Conservation (phyloP, 2,329 filamentous ascomycete species). For the Aspergillus sp. region DNA sequence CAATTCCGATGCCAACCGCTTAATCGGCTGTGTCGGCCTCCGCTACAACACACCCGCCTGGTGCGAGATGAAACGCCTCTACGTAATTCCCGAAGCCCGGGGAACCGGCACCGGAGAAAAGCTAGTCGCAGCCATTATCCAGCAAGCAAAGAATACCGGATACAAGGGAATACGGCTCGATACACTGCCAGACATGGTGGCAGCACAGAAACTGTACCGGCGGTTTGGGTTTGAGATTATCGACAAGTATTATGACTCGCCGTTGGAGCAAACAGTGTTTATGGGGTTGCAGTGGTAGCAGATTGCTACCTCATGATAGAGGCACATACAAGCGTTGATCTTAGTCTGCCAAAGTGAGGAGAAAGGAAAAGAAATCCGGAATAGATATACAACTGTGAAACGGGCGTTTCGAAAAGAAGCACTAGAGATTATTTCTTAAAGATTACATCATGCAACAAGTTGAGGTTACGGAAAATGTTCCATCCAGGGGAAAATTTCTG, state of each 20-base stretch:
- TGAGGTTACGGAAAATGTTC: constrained; percentile 6
- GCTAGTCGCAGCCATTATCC: constrained; percentile 42
- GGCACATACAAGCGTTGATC: no score
- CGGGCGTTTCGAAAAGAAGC: not conserved
- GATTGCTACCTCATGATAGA: no score
- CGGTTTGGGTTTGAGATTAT: constrained; percentile 47
- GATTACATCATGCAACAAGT: constrained; percentile 1
- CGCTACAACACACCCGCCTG: constrained; percentile 25
- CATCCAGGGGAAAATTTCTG: constrained; percentile 1
- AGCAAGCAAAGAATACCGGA: constrained; percentile 40
- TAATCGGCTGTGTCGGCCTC: constrained; percentile 47
- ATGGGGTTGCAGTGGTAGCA: constrained; percentile 25
- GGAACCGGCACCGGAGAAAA: constrained; percentile 45
- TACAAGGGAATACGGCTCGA: constrained; percentile 51
- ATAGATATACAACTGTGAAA: no score
- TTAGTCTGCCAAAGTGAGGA: no score
- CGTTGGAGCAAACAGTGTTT: constrained; percentile 48
- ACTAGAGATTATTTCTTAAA: not conserved
- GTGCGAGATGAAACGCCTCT: constrained; percentile 56
- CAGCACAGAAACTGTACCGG: constrained; percentile 46
- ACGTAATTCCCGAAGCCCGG: constrained; percentile 43
- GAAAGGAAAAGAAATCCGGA: no score
- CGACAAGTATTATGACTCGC: constrained; percentile 51
- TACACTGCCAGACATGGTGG: constrained; percentile 48
- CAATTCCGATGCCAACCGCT: constrained; percentile 3